Evolutionary conservation across 768 basidiomycete genomes (phyloP).

Genomic region (Tricholoma furcatifolium): DNA sequence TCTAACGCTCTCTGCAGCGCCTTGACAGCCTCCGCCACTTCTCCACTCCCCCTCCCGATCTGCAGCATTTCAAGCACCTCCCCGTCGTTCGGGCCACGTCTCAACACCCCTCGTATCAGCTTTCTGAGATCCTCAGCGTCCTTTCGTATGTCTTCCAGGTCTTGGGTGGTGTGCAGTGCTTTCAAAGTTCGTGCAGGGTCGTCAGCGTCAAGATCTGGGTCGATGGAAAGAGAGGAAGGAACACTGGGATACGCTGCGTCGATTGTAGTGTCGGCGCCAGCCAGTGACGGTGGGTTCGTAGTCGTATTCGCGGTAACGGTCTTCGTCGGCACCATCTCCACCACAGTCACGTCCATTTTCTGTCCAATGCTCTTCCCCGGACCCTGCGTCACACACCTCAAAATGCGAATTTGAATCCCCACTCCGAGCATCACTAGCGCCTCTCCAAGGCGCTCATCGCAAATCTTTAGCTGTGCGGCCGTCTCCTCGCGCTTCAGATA

Average conservation of each 20-base stretch:
- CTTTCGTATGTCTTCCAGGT: slow-evolving; percentile 43
- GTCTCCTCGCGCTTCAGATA: slow-evolving; percentile 78
- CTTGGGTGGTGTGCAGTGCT: slow-evolving; percentile 34
- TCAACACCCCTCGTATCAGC: slow-evolving; percentile 58
- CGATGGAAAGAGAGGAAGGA: too few relatives aligned
- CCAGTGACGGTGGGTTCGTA: too few relatives aligned
- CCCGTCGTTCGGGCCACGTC: slow-evolving; percentile 51
- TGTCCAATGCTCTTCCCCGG: slow-evolving; percentile 29
- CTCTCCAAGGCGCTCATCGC: slow-evolving; percentile 55
- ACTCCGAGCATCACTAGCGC: slow-evolving; percentile 59
- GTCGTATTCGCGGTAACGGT: too few relatives aligned
- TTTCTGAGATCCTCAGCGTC: slow-evolving; percentile 58
- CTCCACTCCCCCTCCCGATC: slow-evolving; percentile 56
- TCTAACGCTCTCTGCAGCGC: slow-evolving; percentile 71
- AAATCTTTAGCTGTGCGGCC: slow-evolving; percentile 45
- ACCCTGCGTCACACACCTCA: slow-evolving; percentile 43
- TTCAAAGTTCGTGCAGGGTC: slow-evolving; percentile 19
- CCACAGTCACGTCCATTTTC: slow-evolving; percentile 30
- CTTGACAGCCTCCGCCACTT: slow-evolving; percentile 82
- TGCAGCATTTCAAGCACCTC: slow-evolving; percentile 64
- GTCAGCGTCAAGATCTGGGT: neutral
- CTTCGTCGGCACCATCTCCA: neutral
- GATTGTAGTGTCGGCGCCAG: too few relatives aligned
- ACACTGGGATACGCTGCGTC: too few relatives aligned
- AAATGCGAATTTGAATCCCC: slow-evolving; percentile 54